Conservation (phyloP, 768 basidiomycete genomes). For the Leccinum uliginosum region DNA sequence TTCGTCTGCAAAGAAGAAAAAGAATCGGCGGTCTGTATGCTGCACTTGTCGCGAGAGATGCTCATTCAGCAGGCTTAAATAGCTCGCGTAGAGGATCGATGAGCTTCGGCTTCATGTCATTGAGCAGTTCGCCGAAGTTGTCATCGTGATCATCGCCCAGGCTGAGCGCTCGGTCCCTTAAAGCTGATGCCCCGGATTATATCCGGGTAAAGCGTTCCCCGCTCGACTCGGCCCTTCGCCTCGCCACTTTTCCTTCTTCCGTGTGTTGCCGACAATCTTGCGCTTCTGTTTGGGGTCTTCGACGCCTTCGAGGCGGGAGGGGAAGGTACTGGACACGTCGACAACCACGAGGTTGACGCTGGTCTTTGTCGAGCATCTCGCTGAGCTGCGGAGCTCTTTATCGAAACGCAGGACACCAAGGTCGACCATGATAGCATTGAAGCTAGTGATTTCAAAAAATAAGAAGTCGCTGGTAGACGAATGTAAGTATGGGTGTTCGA, state of each 20-base stretch:
- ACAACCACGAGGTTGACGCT: conserved; percentile 96
- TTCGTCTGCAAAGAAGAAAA: no score
- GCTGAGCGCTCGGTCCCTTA: conserved; percentile 97
- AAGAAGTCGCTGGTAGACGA: background rate
- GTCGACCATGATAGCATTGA: conserved; percentile 99
- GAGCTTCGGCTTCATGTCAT: conserved; percentile 97
- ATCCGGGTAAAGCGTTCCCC: conserved; percentile 97
- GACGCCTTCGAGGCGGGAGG: conserved; percentile 80
- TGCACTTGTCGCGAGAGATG: no score
- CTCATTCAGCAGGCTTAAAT: conserved; percentile 40
- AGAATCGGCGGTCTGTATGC: no score
- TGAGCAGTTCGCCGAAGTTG: conserved; percentile 93
- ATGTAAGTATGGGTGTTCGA: background rate
- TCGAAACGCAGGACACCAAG: conserved; percentile 93
- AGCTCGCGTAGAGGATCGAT: conserved; percentile 98
- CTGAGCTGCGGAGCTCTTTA: conserved; percentile 87
- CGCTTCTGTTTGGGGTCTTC: conserved; percentile 97
- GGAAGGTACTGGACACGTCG: conserved; percentile 90
- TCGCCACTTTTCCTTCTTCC: conserved; percentile 62
- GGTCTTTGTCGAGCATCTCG: conserved; percentile 86
- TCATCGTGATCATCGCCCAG: conserved; percentile 79
- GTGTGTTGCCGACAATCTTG: conserved; percentile 97
- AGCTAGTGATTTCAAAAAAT: conserved; percentile 43
- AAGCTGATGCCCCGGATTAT: conserved; percentile 99
- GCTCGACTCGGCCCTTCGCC: conserved; percentile 88